Evolutionary conservation across 2,329 filamentous ascomycete species (phyloP), one percentile per base, ranked within the genome.

Genomic region (Venturia pyrina): DNA sequence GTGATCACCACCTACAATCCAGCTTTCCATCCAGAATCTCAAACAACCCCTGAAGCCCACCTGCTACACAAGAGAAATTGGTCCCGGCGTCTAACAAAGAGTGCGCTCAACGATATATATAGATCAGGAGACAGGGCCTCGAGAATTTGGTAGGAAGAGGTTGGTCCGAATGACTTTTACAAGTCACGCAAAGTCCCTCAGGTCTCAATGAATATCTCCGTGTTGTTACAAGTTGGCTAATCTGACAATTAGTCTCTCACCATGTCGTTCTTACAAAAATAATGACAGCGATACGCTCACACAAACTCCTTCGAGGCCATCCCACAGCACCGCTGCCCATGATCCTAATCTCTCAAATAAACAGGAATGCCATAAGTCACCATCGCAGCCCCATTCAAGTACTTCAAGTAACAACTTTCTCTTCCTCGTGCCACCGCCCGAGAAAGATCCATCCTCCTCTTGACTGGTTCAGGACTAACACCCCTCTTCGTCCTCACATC

Each of bases 361-460:
- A 96, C 91, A 40, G 95, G 95, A 73, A 99, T 89, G 19, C 95
- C 95, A 79, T 98, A 99, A 64, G 98, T 88, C 69, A 95, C 93
- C 32, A 95, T 91, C 46, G 93, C 92, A 13, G 93, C 95, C 0
- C 92, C 95, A 72, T 96, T 99, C 70, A 99, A 79, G 79, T 96
- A 98, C 74, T 85, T 85, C 78, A 99, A 85, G 70, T 90, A 87
- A 78, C 95, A 98, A n/a, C 87, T 88, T 67, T 85, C 83, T 69
- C 91, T 84, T 17, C 90, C 90, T 71, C 80, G 84, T 41, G 86
- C 85, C 44, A 98, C 88, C 0, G 95, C 95, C 74, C 93, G 87
- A n/a, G 91, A 88, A 67, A 98, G 78, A 48, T 75, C 79, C 71
- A 72, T 71, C 66, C 70, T 66, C 67, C 71, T 34, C 69, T 70